phyloP scores from a whole-genome alignment of 805 yeast genomes.

The Starmerella potacharoeniae region DNA sequence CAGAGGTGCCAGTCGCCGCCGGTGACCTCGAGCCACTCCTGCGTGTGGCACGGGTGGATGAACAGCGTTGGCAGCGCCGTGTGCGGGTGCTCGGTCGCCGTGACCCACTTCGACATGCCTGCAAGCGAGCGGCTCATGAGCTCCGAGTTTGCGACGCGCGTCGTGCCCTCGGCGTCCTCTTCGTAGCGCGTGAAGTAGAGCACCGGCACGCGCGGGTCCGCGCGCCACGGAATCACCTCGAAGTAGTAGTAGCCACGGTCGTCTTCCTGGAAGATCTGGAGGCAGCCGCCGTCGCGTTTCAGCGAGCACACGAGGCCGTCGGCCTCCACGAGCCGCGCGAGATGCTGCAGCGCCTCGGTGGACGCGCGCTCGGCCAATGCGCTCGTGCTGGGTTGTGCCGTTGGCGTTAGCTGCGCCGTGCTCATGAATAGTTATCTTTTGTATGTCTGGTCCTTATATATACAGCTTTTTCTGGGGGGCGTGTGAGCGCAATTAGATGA shows the following conservation, averaged over 20 bases:
- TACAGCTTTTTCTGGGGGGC: too few species aligned
- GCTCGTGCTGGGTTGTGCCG: too few species aligned
- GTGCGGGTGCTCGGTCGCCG: constrained; percentile 25
- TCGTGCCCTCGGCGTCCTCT: constrained; percentile 10
- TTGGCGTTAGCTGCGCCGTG: too few species aligned
- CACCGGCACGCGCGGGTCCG: constrained; percentile 26
- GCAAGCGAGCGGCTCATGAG: background rate
- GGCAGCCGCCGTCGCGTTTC: background rate
- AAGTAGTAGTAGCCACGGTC: constrained; percentile 7
- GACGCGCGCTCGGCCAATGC: too few species aligned
- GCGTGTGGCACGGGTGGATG: constrained; percentile 36
- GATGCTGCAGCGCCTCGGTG: background rate
- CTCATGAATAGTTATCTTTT: background rate
- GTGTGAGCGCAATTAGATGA: constrained; percentile 37
- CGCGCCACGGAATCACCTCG: constrained; percentile 24
- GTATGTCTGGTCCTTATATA: background rate
- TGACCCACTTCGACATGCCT: constrained; percentile 5
- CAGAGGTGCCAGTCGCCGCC: constrained; percentile 22
- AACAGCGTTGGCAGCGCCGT: constrained; percentile 25
- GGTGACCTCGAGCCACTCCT: constrained; percentile 24
- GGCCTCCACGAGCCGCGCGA: background rate
- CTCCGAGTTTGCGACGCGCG: background rate
- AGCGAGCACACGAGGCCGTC: background rate
- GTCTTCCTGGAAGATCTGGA: constrained; percentile 1
- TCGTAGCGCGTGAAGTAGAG: constrained; percentile 21